Evolutionary conservation across 768 basidiomycete species (phyloP), one percentile per base, ranked within the genome.

Genomic region (Agrocybe praecox): DNA sequence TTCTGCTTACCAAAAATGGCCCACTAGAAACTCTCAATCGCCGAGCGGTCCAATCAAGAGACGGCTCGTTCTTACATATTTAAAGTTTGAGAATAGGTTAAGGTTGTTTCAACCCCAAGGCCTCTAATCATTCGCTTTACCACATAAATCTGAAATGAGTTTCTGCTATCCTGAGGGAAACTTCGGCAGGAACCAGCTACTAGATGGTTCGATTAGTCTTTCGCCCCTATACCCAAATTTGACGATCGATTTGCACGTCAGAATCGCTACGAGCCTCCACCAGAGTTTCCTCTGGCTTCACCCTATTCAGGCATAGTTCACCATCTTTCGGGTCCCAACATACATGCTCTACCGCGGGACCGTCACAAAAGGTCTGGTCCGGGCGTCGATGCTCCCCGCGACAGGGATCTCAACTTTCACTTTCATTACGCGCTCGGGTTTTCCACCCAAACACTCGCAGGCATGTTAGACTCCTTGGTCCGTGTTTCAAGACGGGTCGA

Each of bases 201-300:
- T 89, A 89, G 77, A 90, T 88, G 88, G 88, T 89, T 90, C 87
- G 87, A 92, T 91, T 90, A 88, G 89, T 91, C 90, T 91, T 91
- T 91, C 87, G 86, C 89, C 90, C 89, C 89, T 90, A 91, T 90
- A 90, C 89, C 88, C 89, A 90, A 89, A 87, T 91, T 89, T 79
- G 86, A 90, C 89, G 86, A 91, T 90, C 86, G 88, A 91, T 91
- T 91, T 92, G 90, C 90, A 91, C 87, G 87, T 90, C 90, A 92
- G 90, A 90, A 92, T 87, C 85, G 88, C 90, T 91, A 88, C 86
- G 85, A 89, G 87, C 89, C 87, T 90, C 89, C 89, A 91, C 88
- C 89, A 90, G 89, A 89, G 90, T 92, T 91, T 91, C 88, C 90
- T 88, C 89, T 91, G 89, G 88, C 89, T 90, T 89, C 86, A 81